Conservation (phyloP, 768 basidiomycete genomes). For the Hygrocybe punicea region DNA sequence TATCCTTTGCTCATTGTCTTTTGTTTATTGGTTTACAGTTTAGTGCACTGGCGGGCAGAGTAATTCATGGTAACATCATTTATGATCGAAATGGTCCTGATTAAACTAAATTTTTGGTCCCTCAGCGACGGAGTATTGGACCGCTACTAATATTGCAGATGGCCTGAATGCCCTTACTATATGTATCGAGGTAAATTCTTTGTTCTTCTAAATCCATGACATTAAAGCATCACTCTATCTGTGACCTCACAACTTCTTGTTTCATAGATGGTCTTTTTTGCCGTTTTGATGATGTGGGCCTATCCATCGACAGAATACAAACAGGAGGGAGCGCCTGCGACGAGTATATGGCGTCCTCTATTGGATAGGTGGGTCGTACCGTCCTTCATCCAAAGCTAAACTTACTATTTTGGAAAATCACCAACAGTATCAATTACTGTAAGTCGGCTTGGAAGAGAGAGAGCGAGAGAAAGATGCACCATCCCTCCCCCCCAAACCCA, state of each 20-base stretch:
- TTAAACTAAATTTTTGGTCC: neutral
- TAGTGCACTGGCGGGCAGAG: conserved; percentile 56
- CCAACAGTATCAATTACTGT: conserved; percentile 37
- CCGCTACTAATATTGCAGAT: conserved; percentile 76
- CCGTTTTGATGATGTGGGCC: conserved; percentile 77
- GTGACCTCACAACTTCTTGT: too few species aligned
- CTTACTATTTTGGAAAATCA: neutral
- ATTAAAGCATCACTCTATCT: neutral
- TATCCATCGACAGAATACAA: conserved; percentile 71
- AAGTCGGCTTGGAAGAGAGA: neutral
- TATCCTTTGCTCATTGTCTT: neutral
- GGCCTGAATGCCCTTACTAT: conserved; percentile 79
- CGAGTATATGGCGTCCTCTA: conserved; percentile 64
- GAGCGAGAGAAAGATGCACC: too few species aligned
- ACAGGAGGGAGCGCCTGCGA: conserved; percentile 40
- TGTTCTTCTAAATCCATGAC: conserved; percentile 3
- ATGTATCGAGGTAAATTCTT: conserved; percentile 66
- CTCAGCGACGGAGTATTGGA: conserved; percentile 77
- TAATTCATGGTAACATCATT: conserved; percentile 57
- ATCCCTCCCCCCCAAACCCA: too few species aligned
- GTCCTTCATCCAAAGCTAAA: conserved; percentile 18
- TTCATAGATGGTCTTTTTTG: conserved; percentile 77
- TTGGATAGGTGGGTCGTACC: conserved; percentile 55
- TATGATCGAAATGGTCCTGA: neutral
- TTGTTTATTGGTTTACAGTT: conserved; percentile 53